Percentiles rank a stretch among this genome's conserved stretches.
Conservation (phyloP, 2,329 filamentous ascomycete genomes). For the Neofusicoccum cordaticola region DNA sequence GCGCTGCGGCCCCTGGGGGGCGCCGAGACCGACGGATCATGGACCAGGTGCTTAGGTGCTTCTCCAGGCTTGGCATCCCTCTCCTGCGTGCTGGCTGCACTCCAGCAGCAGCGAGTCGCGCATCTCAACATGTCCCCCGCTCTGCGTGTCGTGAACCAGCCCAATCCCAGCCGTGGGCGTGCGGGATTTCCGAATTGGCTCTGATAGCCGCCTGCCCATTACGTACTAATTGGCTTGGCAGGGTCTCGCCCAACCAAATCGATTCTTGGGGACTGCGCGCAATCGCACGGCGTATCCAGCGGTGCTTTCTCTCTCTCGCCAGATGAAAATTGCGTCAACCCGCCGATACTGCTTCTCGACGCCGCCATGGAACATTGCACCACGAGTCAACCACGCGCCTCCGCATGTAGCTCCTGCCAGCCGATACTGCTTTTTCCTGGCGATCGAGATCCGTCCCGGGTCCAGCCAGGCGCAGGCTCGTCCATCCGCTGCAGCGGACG, state of each 20-base stretch:
- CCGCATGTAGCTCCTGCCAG: background rate
- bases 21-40: slow-evolving; percentile 10
- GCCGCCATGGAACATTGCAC: background rate
- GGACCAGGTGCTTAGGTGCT: background rate
- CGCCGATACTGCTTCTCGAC: background rate
- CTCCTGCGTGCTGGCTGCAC: background rate
- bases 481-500: background rate
- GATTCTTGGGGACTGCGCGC: background rate
- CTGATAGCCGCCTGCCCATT: slow-evolving; percentile 10
- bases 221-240: slow-evolving; percentile 14
- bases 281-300: slow-evolving; percentile 15
- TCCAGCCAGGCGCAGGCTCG: background rate
- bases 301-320: background rate
- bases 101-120: background rate
- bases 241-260: slow-evolving; percentile 4
- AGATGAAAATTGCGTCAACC: slow-evolving; percentile 9
- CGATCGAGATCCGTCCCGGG: background rate
- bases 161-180: background rate
- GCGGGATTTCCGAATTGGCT: slow-evolving; percentile 8
- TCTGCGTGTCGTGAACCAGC: background rate
- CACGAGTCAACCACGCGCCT: background rate
- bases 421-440: background rate
- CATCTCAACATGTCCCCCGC: background rate
- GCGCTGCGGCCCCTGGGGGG: background rate
- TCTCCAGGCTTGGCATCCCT: slow-evolving; percentile 3